Base-by-base conservation (phyloP, 129 eudicot genomes). In the Flaveria robusta region DNA sequence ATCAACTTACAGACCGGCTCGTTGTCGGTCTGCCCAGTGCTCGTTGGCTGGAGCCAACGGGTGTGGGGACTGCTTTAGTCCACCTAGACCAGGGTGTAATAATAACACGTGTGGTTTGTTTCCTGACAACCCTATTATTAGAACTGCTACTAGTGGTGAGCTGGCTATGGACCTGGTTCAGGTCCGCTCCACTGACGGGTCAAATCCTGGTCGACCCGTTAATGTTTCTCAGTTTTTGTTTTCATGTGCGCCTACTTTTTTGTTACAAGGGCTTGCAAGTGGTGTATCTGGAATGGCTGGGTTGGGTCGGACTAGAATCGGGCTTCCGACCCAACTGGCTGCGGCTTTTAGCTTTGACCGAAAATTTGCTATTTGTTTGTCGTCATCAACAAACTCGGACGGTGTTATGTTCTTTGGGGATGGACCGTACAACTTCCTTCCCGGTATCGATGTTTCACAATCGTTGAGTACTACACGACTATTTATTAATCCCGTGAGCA, bases 341-440 rank as follows among this genome's bases (percentile, higher is more conserved):
- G 68, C 85, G 0, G 85, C 87, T 7, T 86, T 90, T n/a, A 83
- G 87, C 78, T 79, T 85, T 68, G 82, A 76, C 3, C 34, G 85
- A 9, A 87, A 79, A 31, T 90, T 90, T 11, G 96, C 96, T 9
- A 63, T 87, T 10, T 90, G 96, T 60, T 51, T 87, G 29, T 49
- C 88, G 3, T 71, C 86, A 0, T 74, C 86, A 4, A 81, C 86
- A 10, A 13, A 69, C 1, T 60, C 87, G 0, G 45, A 71, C 16
- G 96, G 96, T 13, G 87, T 78, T 9, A 37, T 86, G 3, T 76
- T 86, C 41, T 86, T 90, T 45, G 93, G 96, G 0, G 89, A 84
- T 20, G 83, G 88, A 6, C 90, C 90, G 1, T 87, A 87, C 68
- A 64, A 23, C 9, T 74, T 90, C 22, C 87, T 86, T 58, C 88